phyloP scores from a whole-genome alignment of 129 eudicot genomes.

The Pulicaria dysenterica region DNA sequence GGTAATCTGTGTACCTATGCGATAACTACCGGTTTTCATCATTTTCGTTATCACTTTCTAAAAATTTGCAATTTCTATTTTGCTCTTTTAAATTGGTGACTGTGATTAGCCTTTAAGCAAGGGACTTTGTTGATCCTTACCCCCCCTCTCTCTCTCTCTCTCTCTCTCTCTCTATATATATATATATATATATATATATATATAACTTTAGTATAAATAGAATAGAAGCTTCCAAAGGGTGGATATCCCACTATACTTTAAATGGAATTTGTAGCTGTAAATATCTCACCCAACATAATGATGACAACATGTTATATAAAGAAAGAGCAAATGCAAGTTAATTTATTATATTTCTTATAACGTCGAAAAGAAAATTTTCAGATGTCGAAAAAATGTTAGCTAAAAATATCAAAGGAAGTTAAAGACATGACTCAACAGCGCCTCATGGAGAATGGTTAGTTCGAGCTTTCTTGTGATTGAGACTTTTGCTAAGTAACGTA shows the following conservation, averaged over 20 bases:
- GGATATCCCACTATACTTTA: slow-evolving; percentile 26
- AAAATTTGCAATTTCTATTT: no score
- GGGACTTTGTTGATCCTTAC: no score
- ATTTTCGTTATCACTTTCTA: no score
- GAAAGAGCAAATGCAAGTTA: neutral
- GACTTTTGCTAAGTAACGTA: neutral
- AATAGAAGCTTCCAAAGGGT: slow-evolving; percentile 29
- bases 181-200: no score
- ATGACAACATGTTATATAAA: slow-evolving; percentile 17
- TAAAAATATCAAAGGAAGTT: slow-evolving; percentile 1
- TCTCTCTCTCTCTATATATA: no score
- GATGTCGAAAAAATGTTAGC: slow-evolving; percentile 6
- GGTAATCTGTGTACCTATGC: no score
- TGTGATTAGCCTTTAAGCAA: no score
- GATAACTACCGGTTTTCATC: no score
- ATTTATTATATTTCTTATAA: neutral
- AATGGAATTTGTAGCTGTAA: slow-evolving; percentile 28
- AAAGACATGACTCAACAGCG: slow-evolving; percentile 12
- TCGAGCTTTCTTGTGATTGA: neutral
- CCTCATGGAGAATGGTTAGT: neutral
- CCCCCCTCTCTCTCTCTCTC: no score
- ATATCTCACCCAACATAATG: slow-evolving; percentile 16
- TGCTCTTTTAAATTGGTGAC: no score
- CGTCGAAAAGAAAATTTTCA: neutral
- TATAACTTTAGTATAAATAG: no score